Percentiles rank a stretch among this genome's conserved stretches.
These are phyloP conservation scores for Crepidotus variabilis DNA, from an alignment of 768 basidiomycete species.

Conservation along the genomic window DNA sequence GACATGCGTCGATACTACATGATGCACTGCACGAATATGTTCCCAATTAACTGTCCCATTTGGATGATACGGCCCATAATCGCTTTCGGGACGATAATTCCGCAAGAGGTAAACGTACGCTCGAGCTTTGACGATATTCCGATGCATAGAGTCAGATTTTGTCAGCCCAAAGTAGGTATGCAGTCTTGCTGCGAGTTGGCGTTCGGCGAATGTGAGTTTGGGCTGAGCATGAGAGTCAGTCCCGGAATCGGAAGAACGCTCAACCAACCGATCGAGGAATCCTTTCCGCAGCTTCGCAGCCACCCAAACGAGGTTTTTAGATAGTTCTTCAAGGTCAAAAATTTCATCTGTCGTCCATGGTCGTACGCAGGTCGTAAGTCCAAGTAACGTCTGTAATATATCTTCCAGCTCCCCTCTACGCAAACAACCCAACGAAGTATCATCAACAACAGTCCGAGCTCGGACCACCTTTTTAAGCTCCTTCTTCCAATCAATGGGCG, in stretches of 20 bases:
- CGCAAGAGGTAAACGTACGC: conserved; percentile 61
- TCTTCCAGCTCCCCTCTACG: conserved; percentile 38
- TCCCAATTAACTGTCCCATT: conserved; percentile 57
- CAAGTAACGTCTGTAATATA: conserved; percentile 47
- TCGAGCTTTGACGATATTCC: conserved; percentile 36
- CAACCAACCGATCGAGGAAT: conserved; percentile 38
- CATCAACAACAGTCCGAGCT: conserved; percentile 42
- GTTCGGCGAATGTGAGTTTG: conserved; percentile 28
- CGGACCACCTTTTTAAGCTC: conserved; percentile 55
- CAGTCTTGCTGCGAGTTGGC: conserved; percentile 44
- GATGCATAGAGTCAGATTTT: conserved; percentile 29
- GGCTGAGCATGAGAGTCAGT: background rate
- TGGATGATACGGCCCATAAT: conserved; percentile 53
- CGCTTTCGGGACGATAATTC: conserved; percentile 45
- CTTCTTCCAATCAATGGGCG: conserved; percentile 46
- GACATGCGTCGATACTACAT: conserved; percentile 52
- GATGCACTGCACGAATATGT: conserved; percentile 53
- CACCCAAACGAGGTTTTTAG: conserved; percentile 51
- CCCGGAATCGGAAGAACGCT: background rate
- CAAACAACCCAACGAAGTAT: conserved; percentile 22
- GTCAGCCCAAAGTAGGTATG: conserved; percentile 60
- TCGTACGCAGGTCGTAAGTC: conserved; percentile 40
- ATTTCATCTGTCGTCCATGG: conserved; percentile 25
- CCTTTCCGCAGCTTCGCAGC: conserved; percentile 35
- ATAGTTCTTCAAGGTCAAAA: conserved; percentile 26